These are phyloP conservation scores for Penicillium aurantiogriseum DNA, from an alignment of 2,329 filamentous ascomycete species.

Conservation along the genomic window DNA sequence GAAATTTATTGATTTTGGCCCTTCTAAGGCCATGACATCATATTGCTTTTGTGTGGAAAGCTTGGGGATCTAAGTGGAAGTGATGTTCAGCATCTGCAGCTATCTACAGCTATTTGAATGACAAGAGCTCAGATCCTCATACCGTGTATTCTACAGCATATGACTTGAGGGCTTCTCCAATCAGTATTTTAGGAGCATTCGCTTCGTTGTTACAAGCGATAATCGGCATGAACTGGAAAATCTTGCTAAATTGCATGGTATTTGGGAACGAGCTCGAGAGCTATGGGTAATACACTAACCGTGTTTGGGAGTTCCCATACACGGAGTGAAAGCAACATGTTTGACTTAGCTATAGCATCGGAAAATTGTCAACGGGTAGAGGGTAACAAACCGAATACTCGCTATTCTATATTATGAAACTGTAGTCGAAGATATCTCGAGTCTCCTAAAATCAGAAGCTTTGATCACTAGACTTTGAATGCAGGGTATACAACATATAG, in stretches of 20 bases:
- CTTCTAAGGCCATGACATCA: conserved; percentile 1
- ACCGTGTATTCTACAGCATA: neutral
- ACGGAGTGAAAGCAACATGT: neutral
- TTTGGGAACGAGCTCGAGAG: neutral
- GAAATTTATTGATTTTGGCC: neutral
- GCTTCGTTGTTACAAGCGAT: too few species aligned
- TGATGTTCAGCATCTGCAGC: neutral
- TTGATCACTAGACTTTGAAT: neutral
- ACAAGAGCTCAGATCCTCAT: neutral
- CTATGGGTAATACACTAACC: neutral
- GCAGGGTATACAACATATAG: too few species aligned
- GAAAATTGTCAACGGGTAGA: neutral
- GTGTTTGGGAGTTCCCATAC: neutral
- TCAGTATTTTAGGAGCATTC: neutral
- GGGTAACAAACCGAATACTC: neutral
- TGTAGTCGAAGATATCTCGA: neutral
- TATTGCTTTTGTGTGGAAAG: neutral
- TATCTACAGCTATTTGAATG: neutral
- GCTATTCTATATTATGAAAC: neutral
- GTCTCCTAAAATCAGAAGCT: neutral
- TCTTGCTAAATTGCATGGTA: neutral
- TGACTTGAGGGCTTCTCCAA: neutral
- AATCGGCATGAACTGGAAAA: neutral
- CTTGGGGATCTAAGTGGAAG: too few species aligned
- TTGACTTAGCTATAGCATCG: neutral